These are phyloP conservation scores for Malus hybrid DNA, from an alignment of 331 rosid genomes.

Conservation along the genomic window DNA sequence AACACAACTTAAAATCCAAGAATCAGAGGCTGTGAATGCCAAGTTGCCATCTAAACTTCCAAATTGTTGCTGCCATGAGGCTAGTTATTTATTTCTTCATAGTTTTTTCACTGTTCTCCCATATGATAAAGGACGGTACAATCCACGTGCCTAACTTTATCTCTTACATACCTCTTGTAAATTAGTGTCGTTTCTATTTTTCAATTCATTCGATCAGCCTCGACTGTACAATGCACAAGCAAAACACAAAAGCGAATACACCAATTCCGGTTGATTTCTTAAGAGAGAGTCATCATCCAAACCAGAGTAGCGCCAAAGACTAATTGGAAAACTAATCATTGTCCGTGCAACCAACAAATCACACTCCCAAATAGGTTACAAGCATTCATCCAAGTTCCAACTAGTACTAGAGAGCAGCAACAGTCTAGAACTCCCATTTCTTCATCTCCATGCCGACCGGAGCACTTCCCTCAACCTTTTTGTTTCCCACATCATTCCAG, in stretches of 20 bases:
- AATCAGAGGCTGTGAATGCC: neutral
- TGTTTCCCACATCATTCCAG: conserved; percentile 92
- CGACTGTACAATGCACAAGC: neutral
- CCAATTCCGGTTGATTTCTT: neutral
- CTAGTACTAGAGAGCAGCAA: neutral
- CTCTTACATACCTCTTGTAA: too few species aligned
- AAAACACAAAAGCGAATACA: neutral
- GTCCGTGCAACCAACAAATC: neutral
- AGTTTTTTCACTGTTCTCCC: too few species aligned
- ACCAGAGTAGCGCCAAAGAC: neutral
- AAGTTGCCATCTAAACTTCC: neutral
- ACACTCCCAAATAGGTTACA: conserved; percentile 3
- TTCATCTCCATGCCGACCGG: conserved; percentile 91
- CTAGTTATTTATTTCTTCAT: too few species aligned
- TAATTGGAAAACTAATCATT: neutral
- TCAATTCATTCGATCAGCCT: neutral
- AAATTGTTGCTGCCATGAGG: neutral
- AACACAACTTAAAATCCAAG: neutral
- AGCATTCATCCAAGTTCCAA: neutral
- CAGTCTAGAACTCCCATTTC: conserved; percentile 56
- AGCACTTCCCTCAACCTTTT: conserved; percentile 92
- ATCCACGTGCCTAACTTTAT: too few species aligned
- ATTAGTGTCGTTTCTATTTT: too few species aligned
- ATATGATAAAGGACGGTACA: too few species aligned
- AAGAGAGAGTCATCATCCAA: neutral